phyloP scores from a whole-genome alignment of 352 stramenopile genomes.

The Globisporangium paroecandrum region DNA sequence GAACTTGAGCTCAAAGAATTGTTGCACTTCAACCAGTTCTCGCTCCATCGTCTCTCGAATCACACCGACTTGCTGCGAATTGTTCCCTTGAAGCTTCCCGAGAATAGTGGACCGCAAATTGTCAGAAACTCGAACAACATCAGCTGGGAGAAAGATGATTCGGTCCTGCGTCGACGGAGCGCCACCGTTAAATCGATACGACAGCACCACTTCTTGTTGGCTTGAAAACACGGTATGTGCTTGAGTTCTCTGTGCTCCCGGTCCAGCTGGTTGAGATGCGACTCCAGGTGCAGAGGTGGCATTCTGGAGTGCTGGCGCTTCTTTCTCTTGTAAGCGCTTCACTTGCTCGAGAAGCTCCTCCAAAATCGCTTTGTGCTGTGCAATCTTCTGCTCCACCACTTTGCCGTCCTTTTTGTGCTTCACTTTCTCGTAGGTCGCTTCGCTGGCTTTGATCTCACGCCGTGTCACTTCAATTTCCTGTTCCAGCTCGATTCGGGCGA shows the following conservation, averaged over 20 bases:
- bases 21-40: constrained; percentile 34
- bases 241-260: neutral
- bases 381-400: constrained; percentile 19
- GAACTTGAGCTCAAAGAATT: constrained; percentile 30
- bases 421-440: constrained; percentile 9
- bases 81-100: constrained; percentile 45
- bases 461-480: constrained; percentile 38
- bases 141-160: constrained; percentile 44
- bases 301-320: neutral
- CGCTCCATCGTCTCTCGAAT: constrained; percentile 30
- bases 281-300: too few relatives aligned
- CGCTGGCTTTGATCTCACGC: constrained; percentile 20
- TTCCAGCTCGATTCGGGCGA: constrained; percentile 21
- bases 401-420: constrained; percentile 22
- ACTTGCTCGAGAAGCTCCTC: neutral
- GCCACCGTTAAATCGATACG: constrained; percentile 31
- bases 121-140: constrained; percentile 44
- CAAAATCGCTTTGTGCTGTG: constrained; percentile 11
- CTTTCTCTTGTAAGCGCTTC: neutral
- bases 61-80: constrained; percentile 27
- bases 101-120: constrained; percentile 44
- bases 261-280: neutral
- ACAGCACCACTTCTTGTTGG: constrained; percentile 26
- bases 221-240: constrained; percentile 12
- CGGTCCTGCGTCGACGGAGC: constrained; percentile 22